A percentile compares a stretch with the other conserved stretches of the same genome.
phyloP scores from a whole-genome alignment of 257 asterid genomes.

The Lithospermum erythrorhizon region DNA sequence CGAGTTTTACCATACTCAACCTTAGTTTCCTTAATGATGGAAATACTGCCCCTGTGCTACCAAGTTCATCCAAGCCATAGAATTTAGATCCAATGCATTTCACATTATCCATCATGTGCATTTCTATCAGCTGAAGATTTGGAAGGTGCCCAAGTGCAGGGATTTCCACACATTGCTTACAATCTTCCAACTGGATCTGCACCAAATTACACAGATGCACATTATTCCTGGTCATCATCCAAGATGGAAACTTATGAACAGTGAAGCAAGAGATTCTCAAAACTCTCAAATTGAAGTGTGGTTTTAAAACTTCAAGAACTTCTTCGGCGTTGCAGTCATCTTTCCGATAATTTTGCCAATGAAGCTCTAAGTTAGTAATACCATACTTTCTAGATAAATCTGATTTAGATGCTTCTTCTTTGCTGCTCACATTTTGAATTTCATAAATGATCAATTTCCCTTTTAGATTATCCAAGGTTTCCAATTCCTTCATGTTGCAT shows the following conservation, averaged over 20 bases:
- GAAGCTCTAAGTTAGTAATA: constrained; percentile 5
- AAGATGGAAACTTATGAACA: constrained; percentile 14
- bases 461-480: constrained; percentile 11
- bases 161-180: constrained; percentile 5
- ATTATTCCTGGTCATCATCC: constrained; percentile 6
- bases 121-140: not conserved
- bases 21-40: constrained; percentile 7
- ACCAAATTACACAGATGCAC: constrained; percentile 3
- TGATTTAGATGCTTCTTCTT: constrained; percentile 17
- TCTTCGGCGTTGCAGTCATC: not conserved
- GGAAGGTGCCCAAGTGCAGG: constrained; percentile 21
- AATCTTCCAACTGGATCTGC: constrained; percentile 2
- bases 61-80: not conserved
- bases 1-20: not conserved
- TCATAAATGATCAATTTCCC: constrained; percentile 9
- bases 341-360: constrained; percentile 6
- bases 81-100: constrained; percentile 10
- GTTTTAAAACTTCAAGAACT: constrained; percentile 14
- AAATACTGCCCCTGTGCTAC: not conserved
- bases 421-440: constrained; percentile 15
- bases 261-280: constrained; percentile 5
- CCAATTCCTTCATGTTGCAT: constrained; percentile 17
- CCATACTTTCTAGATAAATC: constrained; percentile 10
- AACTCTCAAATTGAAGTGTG: constrained; percentile 11
- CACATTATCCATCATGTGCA: constrained; percentile 2